Evolutionary conservation across 805 yeast genomes (phyloP), one percentile per base, ranked within the genome.

Genomic region (Ogataea neopini): DNA sequence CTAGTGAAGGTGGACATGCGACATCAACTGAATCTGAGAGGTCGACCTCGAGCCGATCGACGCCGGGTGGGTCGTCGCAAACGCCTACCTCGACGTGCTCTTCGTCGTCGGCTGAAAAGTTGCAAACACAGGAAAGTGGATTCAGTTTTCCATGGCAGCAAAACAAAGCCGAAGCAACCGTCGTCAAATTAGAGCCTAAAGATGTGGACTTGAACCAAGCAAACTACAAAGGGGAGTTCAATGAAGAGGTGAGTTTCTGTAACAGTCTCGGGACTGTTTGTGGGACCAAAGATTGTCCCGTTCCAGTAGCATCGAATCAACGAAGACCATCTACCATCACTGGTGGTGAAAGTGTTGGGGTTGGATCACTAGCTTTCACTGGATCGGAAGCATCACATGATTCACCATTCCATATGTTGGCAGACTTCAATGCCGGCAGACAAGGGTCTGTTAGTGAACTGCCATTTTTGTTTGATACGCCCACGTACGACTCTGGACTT

Each of bases 191-290:
- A 15, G 26, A 30, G 20, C 20, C 30, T 39, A 10, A 44, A 29
- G 46, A 48, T n/a, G 37, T 34, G 23, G 61, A 44, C 11, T 43
- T 52, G 35, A 62, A 56, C 30, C 62, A 61, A 39, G 25, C 49
- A 1, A 57, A 52, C 20, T 56, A 54, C 43, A 64, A 59, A 32
- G 69, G 59, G 18, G 62, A 74, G 47, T 86, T 81, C 62, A 86
- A 83, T 59, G 92, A 87, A 61, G 82, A 84, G 54, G 82, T 84
- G 45, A 77, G 79, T 49, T 92, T 92, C 63, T 92, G 98, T 62
- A 77, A 78, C 20, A 80, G 83, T 57, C 74, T 92, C 61, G 78
- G 80, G 51, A 76, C 81, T 63, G 97, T 90, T 1, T 91, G 97
- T 67, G 97, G 97, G 14, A 83, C 84, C 6, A 82, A 74, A 57